Percentiles rank a stretch among this genome's conserved stretches.
Evolutionary conservation across 2,329 filamentous ascomycete genomes (phyloP).

Genomic region (Xylaria sp.): DNA sequence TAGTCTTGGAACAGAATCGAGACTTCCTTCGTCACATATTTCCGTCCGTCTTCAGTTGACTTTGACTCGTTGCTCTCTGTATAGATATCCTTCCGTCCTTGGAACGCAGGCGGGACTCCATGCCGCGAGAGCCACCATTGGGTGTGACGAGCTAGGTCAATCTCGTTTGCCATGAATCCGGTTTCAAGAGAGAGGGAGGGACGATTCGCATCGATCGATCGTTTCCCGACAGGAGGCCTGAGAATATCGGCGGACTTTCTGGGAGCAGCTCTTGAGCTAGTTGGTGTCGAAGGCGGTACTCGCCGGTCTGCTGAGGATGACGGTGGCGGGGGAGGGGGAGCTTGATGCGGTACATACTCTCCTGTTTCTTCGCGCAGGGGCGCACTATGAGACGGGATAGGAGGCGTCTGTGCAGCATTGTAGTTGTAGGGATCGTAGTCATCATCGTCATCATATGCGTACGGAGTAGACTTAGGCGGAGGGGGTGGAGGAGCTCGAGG

Average conservation of each 20-base stretch:
- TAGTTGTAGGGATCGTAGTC: constrained; percentile 78
- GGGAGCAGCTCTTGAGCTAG: constrained; percentile 53
- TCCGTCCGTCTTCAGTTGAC: constrained; percentile 75
- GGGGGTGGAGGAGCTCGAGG: constrained; percentile 40
- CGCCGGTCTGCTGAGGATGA: constrained; percentile 61
- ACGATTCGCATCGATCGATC: constrained; percentile 80
- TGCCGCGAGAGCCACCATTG: constrained; percentile 91
- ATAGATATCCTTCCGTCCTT: constrained; percentile 84
- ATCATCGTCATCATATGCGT: constrained; percentile 67
- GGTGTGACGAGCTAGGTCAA: constrained; percentile 79
- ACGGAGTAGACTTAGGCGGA: constrained; percentile 32
- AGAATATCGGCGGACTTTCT: constrained; percentile 74
- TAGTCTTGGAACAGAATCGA: constrained; percentile 96
- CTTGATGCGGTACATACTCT: constrained; percentile 60
- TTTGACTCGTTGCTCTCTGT: constrained; percentile 84
- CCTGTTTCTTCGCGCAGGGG: constrained; percentile 59
- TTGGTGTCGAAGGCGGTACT: constrained; percentile 55
- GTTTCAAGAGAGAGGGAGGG: constrained; percentile 79
- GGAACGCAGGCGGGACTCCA: constrained; percentile 81
- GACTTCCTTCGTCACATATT: constrained; percentile 79
- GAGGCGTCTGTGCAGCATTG: constrained; percentile 49
- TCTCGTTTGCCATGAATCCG: constrained; percentile 86
- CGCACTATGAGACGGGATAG: constrained; percentile 50
- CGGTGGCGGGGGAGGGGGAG: constrained; percentile 55
- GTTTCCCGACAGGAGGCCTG: constrained; percentile 60